Evolutionary conservation across 179 eudicot species (phyloP).

Genomic region (Vitellaria paradoxa): DNA sequence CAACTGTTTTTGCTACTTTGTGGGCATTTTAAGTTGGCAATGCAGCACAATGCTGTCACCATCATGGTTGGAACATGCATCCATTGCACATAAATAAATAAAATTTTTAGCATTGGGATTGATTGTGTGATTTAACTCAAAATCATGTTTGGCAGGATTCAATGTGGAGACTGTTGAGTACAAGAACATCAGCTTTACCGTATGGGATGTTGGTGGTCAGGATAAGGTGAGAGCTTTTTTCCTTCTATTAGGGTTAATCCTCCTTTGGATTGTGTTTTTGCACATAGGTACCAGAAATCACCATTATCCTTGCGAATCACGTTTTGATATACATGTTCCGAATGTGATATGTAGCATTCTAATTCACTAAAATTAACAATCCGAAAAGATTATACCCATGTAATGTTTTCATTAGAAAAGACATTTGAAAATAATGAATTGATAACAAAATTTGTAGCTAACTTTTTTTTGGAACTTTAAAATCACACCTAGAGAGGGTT

Average conservation of each 20-base stretch:
- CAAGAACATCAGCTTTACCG: constrained; percentile 19
- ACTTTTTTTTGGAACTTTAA: too few relatives aligned
- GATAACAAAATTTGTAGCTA: too few relatives aligned
- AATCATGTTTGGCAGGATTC: constrained; percentile 10
- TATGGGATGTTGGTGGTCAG: constrained; percentile 21
- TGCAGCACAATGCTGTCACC: neutral
- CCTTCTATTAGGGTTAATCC: neutral
- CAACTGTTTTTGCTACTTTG: neutral
- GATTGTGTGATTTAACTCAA: neutral
- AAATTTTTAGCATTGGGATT: neutral
- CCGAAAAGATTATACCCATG: too few relatives aligned
- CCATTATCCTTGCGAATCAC: too few relatives aligned
- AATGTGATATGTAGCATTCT: too few relatives aligned
- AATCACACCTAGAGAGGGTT: too few relatives aligned
- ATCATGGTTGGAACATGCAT: neutral
- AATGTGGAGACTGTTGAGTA: constrained; percentile 11
- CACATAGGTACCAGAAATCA: neutral
- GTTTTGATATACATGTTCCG: too few relatives aligned
- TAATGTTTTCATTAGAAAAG: too few relatives aligned
- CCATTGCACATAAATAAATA: neutral
- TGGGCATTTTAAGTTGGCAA: neutral
- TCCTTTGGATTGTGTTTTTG: neutral
- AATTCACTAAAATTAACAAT: too few relatives aligned
- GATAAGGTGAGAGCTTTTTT: constrained; percentile 16
- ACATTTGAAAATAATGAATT: too few relatives aligned